Conservation (phyloP, 2,329 filamentous ascomycete genomes). For the Fusarium tricinctum region DNA sequence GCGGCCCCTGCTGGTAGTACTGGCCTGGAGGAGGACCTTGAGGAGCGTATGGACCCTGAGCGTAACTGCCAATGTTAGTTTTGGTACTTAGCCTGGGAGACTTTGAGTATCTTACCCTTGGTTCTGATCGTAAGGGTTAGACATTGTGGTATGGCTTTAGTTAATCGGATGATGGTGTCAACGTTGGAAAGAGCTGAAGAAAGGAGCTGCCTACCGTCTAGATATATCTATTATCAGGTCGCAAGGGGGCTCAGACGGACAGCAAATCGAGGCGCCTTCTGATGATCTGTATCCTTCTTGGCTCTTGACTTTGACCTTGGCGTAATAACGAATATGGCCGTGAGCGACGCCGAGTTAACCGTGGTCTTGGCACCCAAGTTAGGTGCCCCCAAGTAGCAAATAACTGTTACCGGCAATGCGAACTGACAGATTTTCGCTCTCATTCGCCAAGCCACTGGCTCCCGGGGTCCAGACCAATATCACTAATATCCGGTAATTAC, state of each 20-base stretch:
- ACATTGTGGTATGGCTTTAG: conserved; percentile 29
- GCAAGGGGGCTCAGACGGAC: conserved; percentile 7
- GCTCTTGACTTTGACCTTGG: conserved; percentile 33
- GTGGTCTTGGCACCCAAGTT: conserved; percentile 30
- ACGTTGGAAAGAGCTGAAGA: neutral
- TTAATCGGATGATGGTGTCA: neutral
- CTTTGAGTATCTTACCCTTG: conserved; percentile 17
- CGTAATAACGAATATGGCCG: conserved; percentile 33
- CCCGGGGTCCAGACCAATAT: neutral
- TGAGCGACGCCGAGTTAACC: conserved; percentile 38
- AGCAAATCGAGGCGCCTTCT: neutral
- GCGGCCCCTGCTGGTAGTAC: too few species aligned
- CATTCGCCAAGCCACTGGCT: neutral
- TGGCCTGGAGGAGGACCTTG: conserved; percentile 46
- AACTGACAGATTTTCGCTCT: conserved; percentile 1
- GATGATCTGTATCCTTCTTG: conserved; percentile 40
- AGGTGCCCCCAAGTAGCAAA: neutral
- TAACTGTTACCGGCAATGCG: neutral
- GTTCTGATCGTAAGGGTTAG: conserved; percentile 37
- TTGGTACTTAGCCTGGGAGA: neutral
- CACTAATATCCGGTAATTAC: conserved; percentile 2
- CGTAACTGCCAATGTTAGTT: conserved; percentile 36
- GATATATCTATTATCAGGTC: conserved; percentile 18
- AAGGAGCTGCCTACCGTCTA: conserved; percentile 17
- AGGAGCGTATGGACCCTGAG: conserved; percentile 37